phyloP scores from a whole-genome alignment of 169 alveolate genomes.

The Amoebophrya sp. region DNA sequence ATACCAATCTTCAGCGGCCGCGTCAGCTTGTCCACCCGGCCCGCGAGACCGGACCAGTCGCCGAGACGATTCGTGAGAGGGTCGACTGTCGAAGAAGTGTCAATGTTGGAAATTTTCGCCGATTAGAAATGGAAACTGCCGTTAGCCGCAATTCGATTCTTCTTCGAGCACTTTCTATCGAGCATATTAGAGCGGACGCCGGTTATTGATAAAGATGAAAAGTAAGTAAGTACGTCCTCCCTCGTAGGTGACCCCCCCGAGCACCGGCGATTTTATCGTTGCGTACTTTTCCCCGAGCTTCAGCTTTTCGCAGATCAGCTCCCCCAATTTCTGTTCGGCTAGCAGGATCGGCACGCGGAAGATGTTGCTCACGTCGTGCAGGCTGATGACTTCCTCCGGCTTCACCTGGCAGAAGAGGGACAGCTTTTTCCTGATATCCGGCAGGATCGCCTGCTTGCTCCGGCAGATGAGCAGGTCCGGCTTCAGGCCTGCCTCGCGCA shows the following conservation, averaged over 20 bases:
- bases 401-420: constrained; percentile 60
- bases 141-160: constrained; percentile 6
- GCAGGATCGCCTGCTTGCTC: constrained; percentile 49
- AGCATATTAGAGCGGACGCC: no score
- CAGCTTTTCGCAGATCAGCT: constrained; percentile 15
- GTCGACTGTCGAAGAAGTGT: background rate
- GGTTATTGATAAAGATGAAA: no score
- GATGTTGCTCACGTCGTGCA: constrained; percentile 31
- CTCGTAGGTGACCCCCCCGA: background rate
- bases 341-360: constrained; percentile 48
- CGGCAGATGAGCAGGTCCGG: constrained; percentile 54
- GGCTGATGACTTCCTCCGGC: constrained; percentile 40
- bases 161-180: background rate
- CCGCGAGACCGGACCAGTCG: constrained; percentile 10
- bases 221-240: background rate
- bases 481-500: constrained; percentile 36
- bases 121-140: background rate
- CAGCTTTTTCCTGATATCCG: constrained; percentile 51
- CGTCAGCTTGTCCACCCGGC: background rate
- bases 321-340: constrained; percentile 52
- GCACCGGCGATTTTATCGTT: background rate
- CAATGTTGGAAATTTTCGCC: background rate
- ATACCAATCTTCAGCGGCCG: constrained; percentile 60
- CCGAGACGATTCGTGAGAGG: background rate
- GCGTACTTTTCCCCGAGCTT: background rate